phyloP scores from a whole-genome alignment of 495 filamentous ascomycete genomes.

The Trichoderma virens region DNA sequence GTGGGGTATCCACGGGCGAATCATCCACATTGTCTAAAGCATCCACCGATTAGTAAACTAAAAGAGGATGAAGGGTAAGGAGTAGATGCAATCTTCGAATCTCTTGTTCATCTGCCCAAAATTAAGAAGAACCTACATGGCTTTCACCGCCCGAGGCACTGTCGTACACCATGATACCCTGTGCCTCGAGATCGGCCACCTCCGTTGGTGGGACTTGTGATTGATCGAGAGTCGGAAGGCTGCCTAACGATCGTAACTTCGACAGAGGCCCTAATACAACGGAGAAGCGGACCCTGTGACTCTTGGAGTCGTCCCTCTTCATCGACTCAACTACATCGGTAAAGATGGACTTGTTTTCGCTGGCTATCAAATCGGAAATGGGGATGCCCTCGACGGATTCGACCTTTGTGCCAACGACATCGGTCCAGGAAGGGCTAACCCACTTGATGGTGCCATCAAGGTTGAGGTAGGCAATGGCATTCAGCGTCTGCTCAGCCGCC shows the following conservation, averaged over 20 bases:
- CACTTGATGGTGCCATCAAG: conserved; percentile 83
- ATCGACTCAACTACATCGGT: conserved; percentile 75
- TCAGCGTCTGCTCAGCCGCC: conserved; percentile 91
- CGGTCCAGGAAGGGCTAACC: conserved; percentile 95
- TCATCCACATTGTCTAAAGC: conserved; percentile 96
- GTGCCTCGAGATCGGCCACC: conserved; percentile 72
- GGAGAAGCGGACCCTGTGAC: conserved; percentile 83
- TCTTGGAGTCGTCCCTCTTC: conserved; percentile 86
- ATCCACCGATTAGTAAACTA: conserved; percentile 8
- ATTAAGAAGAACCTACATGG: conserved; percentile 55
- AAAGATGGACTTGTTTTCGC: conserved; percentile 70
- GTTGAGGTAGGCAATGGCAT: conserved; percentile 88
- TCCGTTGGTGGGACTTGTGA: conserved; percentile 41
- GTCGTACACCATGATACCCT: conserved; percentile 97
- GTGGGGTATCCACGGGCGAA: conserved; percentile 82
- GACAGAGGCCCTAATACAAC: conserved; percentile 68
- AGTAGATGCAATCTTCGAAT: background rate
- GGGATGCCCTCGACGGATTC: conserved; percentile 66
- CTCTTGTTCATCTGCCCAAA: background rate
- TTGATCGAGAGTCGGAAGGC: conserved; percentile 36
- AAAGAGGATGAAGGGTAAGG: background rate
- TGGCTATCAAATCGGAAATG: conserved; percentile 71
- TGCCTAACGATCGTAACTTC: conserved; percentile 48
- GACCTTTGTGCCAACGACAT: conserved; percentile 75
- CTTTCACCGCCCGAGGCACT: conserved; percentile 76